Evolutionary conservation across 2,329 filamentous ascomycete genomes (phyloP), one percentile per base, ranked within the genome.

Genomic region (Lachnellula arida): DNA sequence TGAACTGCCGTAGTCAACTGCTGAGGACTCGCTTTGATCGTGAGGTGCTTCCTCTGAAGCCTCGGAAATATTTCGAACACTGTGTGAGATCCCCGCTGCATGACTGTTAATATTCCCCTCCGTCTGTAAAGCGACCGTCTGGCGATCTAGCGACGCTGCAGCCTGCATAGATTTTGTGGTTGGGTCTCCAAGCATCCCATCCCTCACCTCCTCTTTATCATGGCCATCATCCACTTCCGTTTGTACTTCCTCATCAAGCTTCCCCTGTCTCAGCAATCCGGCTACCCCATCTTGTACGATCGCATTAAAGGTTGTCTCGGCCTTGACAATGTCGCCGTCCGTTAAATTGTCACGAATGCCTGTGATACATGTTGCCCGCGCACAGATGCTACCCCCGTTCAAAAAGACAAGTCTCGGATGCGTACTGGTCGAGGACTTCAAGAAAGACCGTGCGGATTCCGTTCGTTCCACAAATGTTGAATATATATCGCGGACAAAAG

Each of bases 371-470:
- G 77, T 71, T 5, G 77, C 70, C 52, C 79, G 77, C 1, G 82
- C 82, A 54, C 77, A 74, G 9, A 78, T 74, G 3, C 79, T 81
- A 9, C 84, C 82, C 3, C 83, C 84, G 51, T 83, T 78, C 68
- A 84, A 72, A 60, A 87, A 84, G 7, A 84, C 82, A 4, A 86
- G 67, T 55, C 78, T 77, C 60, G 78, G 82, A 56, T 76, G 75
- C 51, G 70, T 68, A 9, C 72, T 65, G 1, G 74, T 75, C 6
- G 78, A 76, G 9, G 71, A 71, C 42, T 71, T 68, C 23, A 86
- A 67, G 62, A 86, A 87, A 2, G 72, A 66, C 32, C 72, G 69
- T 7, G 82, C 83, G 44, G 72, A 72, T 51, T 79, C 71, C 32
- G 73, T 71, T 43, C 83, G 78, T 17, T 73, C 69, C 48, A 69